Conservation (phyloP, 768 basidiomycete species). For the Tylopilus vinaceipallidus region DNA sequence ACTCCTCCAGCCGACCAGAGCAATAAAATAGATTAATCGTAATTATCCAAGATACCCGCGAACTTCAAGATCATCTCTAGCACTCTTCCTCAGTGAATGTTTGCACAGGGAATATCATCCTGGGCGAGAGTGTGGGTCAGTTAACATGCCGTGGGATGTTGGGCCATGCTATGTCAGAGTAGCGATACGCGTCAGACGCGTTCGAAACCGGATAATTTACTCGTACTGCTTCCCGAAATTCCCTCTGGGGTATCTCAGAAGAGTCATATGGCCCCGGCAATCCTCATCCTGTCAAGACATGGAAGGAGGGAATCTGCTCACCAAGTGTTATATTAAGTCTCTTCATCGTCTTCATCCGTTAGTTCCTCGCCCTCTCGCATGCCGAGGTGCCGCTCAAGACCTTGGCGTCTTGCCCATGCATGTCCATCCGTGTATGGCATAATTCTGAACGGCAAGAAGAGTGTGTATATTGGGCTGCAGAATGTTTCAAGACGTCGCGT, state of each 20-base stretch:
- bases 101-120: no score
- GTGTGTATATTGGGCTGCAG: slow-evolving; percentile 66
- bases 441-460: slow-evolving; percentile 79
- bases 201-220: slow-evolving; percentile 17
- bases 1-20: no score
- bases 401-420: slow-evolving; percentile 70
- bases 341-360: slow-evolving; percentile 74
- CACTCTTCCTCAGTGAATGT: no score
- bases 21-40: no score
- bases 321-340: slow-evolving; percentile 8
- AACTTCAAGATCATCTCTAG: no score
- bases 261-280: slow-evolving; percentile 87
- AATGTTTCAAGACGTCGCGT: background rate
- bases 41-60: no score
- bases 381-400: slow-evolving; percentile 59
- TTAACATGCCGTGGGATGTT: background rate
- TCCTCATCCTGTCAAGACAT: slow-evolving; percentile 41
- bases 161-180: slow-evolving; percentile 16
- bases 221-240: slow-evolving; percentile 26
- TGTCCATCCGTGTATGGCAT: slow-evolving; percentile 84
- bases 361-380: slow-evolving; percentile 78
- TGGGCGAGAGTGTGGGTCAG: no score
- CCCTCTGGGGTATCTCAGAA: slow-evolving; percentile 36
- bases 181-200: slow-evolving; percentile 14
- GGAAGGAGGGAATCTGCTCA: background rate